Evolutionary conservation across 2,329 filamentous ascomycete genomes (phyloP).

Genomic region (Talaromyces rugulosus): DNA sequence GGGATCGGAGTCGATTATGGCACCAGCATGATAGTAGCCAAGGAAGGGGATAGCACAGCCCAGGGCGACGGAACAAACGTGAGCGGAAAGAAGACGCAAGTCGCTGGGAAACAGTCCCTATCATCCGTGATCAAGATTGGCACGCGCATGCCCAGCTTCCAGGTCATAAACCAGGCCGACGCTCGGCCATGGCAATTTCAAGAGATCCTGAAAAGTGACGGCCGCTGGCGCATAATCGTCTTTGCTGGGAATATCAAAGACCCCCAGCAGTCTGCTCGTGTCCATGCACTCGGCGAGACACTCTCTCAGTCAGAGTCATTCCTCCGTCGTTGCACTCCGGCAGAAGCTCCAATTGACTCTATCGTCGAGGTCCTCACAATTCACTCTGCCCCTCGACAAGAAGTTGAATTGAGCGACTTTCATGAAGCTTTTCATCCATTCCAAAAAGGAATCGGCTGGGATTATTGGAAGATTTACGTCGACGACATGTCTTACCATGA

Average conservation of each 20-base stretch:
- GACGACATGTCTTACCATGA: constrained; percentile 2
- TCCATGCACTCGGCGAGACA: constrained; percentile 22
- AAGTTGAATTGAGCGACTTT: constrained; percentile 2
- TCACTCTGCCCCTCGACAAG: neutral
- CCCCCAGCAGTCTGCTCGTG: constrained; percentile 39
- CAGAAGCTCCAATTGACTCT: neutral
- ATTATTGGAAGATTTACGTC: constrained; percentile 8
- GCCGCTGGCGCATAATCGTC: constrained; percentile 4
- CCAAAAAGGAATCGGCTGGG: neutral
- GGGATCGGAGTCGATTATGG: constrained; percentile 56
- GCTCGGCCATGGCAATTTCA: constrained; percentile 29
- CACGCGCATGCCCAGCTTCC: constrained; percentile 42
- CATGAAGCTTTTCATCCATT: constrained; percentile 2
- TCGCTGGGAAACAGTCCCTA: constrained; percentile 11
- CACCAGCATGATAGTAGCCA: constrained; percentile 42
- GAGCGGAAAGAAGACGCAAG: constrained; percentile 10
- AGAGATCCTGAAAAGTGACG: constrained; percentile 32
- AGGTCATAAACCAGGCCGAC: constrained; percentile 48
- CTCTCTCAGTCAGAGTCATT: constrained; percentile 2
- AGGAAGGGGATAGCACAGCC: constrained; percentile 39
- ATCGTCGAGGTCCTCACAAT: constrained; percentile 5
- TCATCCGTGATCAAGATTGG: constrained; percentile 23
- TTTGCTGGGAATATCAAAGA: constrained; percentile 13
- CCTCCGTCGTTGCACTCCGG: neutral
- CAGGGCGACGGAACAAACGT: constrained; percentile 11